These are phyloP conservation scores for Puccinia hordei DNA, from an alignment of 1,284 basidiomycete species.

Conservation along the genomic window DNA sequence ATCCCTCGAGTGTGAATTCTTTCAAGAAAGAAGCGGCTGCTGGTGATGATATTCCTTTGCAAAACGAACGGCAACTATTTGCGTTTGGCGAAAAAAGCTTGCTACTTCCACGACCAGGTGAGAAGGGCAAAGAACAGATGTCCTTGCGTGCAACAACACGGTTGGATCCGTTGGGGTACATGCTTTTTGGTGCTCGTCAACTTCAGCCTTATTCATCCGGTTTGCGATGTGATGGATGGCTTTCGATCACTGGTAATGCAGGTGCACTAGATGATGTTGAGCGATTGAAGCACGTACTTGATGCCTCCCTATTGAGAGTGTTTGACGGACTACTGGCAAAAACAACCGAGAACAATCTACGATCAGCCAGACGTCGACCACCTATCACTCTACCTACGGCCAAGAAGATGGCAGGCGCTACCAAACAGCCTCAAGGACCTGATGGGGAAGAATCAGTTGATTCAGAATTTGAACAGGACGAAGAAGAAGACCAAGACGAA, in stretches of 20 bases:
- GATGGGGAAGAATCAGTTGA: slow-evolving; percentile 27
- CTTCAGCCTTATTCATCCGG: slow-evolving; percentile 62
- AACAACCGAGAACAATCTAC: slow-evolving; percentile 12
- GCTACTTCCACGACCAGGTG: slow-evolving; percentile 34
- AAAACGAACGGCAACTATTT: slow-evolving; percentile 70
- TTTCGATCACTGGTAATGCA: slow-evolving; percentile 76
- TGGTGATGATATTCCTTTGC: slow-evolving; percentile 49
- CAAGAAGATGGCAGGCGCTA: not conserved
- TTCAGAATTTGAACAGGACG: slow-evolving; percentile 39
- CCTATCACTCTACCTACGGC: not conserved
- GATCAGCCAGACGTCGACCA: not conserved
- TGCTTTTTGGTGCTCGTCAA: slow-evolving; percentile 86
- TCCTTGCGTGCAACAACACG: slow-evolving; percentile 60
- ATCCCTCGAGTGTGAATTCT: slow-evolving; percentile 49
- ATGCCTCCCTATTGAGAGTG: slow-evolving; percentile 82
- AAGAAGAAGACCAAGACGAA: slow-evolving; percentile 31
- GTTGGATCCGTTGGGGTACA: slow-evolving; percentile 84
- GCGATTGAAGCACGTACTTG: slow-evolving; percentile 78
- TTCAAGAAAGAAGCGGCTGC: slow-evolving; percentile 50
- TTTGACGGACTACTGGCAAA: slow-evolving; percentile 73
- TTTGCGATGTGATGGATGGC: slow-evolving; percentile 81
- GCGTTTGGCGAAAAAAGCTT: slow-evolving; percentile 76
- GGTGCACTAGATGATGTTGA: slow-evolving; percentile 80
- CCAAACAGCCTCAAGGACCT: not conserved
- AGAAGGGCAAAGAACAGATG: slow-evolving; percentile 49